Evolutionary conservation across 2,329 filamentous ascomycete genomes (phyloP), one percentile per base, ranked within the genome.

Genomic region (Ceratocystis papillata): DNA sequence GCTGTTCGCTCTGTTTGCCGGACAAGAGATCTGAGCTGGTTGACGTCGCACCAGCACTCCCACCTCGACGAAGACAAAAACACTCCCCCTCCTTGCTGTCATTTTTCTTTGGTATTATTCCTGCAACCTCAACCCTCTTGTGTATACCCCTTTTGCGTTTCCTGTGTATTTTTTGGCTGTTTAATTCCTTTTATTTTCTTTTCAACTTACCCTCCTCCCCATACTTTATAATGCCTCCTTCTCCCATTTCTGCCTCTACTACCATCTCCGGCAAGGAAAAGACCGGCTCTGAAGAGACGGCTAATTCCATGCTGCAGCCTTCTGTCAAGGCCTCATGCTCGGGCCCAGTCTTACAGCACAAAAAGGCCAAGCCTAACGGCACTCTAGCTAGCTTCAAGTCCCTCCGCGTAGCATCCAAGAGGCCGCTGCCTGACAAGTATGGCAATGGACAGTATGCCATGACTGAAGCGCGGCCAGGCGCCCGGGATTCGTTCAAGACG

Each of bases 351-450:
- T 25, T 63, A 5, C 22, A 66, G 10, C 60, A 64, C 61, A 64
- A 64, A 22, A 65, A 62, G 37, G 37, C 37, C 1, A 67, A 62
- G 45, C 20, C 57, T 6, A 20, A 30, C 5, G 66, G 63, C 33
- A 17, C 8, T 62, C 46, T 59, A 30, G 60, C 64, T 15, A 64
- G 60, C 37, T 45, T 77, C 57, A 71, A 73, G 69, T 72, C 74
- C 61, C 70, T 77, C 33, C 71, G 74, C 2, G 71, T 76, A 65
- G 80, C 83, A 3, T 83, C 84, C 1, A 78, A 78, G 67, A 77
- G 83, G n/a, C 86, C 87, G 8, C 74, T 87, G 41, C 86, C 87
- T 0, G 83, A 78, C 1, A 79, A 87, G 70, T 80, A 79, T 65
- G 85, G 85, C 30, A 81, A 86, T 71, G 85, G 85, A n/a, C 80